Percentiles rank a stretch among this genome's conserved stretches.
Evolutionary conservation across 352 stramenopile genomes (phyloP).

Genomic region (Globisporangium alternatum): DNA sequence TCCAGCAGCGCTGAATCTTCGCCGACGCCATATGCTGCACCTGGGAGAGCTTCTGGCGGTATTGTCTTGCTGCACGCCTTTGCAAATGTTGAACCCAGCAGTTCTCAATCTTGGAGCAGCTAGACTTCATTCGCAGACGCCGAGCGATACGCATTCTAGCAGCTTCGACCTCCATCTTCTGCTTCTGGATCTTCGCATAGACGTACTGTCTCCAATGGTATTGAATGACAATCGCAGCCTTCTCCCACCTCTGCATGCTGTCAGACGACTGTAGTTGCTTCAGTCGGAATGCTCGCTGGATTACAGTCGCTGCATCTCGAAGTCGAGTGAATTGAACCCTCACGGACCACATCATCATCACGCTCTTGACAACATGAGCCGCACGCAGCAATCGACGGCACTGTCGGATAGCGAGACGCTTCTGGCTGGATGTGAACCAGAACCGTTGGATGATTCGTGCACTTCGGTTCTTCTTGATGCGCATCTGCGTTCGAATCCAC

Average conservation of each 20-base stretch:
- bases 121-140: slow-evolving; percentile 27
- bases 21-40: neutral
- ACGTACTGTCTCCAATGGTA: slow-evolving; percentile 31
- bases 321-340: slow-evolving; percentile 29
- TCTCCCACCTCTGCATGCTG: slow-evolving; percentile 14
- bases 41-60: slow-evolving; percentile 28
- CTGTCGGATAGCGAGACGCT: slow-evolving; percentile 66
- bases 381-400: slow-evolving; percentile 63
- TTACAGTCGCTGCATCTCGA: slow-evolving; percentile 25
- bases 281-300: slow-evolving; percentile 36
- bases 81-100: slow-evolving; percentile 38
- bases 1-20: slow-evolving; percentile 14
- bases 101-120: slow-evolving; percentile 36
- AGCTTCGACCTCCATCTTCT: slow-evolving; percentile 16
- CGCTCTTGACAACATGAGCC: slow-evolving; percentile 46
- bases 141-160: slow-evolving; percentile 22
- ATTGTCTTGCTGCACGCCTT: slow-evolving; percentile 27
- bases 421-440: slow-evolving; percentile 79
- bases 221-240: slow-evolving; percentile 29
- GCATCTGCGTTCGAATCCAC: slow-evolving; percentile 45
- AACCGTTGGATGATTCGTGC: slow-evolving; percentile 70
- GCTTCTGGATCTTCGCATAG: slow-evolving; percentile 16
- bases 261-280: slow-evolving; percentile 18
- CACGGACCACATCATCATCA: slow-evolving; percentile 25
- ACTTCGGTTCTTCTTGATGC: slow-evolving; percentile 53